phyloP scores from a whole-genome alignment of 768 basidiomycete species.

The Hortiboletus campestris region DNA sequence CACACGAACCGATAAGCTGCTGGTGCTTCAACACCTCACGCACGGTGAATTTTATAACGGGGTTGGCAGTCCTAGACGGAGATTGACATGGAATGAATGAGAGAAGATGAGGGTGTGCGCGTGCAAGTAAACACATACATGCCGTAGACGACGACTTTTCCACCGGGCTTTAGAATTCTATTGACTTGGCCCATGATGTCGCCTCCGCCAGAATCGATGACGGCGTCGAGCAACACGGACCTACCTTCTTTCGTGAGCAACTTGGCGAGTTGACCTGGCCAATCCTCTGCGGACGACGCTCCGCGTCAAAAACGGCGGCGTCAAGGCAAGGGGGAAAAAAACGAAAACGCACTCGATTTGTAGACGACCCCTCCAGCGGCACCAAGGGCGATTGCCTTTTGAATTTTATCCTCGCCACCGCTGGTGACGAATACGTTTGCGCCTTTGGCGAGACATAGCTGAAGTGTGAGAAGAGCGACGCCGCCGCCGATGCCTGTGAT shows the following conservation, averaged over 20 bases:
- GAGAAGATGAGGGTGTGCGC: background rate
- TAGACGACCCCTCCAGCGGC: conserved; percentile 79
- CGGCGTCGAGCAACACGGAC: conserved; percentile 45
- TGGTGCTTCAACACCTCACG: conserved; percentile 73
- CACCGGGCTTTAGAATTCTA: conserved; percentile 54
- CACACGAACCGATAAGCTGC: conserved; percentile 60
- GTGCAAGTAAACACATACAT: conserved; percentile 41
- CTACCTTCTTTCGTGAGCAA: conserved; percentile 38
- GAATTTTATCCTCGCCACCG: conserved; percentile 65
- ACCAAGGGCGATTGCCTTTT: conserved; percentile 61
- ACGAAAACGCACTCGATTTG: conserved; percentile 50
- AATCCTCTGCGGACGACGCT: conserved; percentile 39
- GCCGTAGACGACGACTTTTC: conserved; percentile 62
- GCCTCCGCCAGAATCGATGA: conserved; percentile 71
- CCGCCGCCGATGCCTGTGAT: conserved; percentile 85
- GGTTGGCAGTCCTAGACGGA: conserved; percentile 55
- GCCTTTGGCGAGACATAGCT: conserved; percentile 71
- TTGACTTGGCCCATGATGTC: conserved; percentile 53
- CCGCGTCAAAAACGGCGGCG: background rate
- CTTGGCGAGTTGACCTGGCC: conserved; percentile 47
- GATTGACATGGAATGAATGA: conserved; percentile 9
- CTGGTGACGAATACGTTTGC: conserved; percentile 85
- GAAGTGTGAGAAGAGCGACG: conserved; percentile 73
- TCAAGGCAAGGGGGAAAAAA: background rate
- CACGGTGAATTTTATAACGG: conserved; percentile 69